Evolutionary conservation across 495 filamentous ascomycete genomes (phyloP).

Genomic region (Wilcoxina mikolae): DNA sequence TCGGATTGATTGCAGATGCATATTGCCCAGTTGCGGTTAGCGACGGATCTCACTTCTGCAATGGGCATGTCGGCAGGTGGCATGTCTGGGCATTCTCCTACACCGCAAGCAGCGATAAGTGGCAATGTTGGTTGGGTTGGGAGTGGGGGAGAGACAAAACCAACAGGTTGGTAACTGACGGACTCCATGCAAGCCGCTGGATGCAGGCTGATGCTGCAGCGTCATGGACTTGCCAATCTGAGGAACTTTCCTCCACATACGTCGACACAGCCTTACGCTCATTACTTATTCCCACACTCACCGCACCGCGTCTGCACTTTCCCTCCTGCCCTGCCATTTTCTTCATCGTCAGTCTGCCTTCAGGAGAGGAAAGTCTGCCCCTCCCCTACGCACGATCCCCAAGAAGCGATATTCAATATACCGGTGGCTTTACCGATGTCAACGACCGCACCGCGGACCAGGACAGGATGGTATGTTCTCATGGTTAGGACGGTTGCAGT

Average conservation of each 20-base stretch:
- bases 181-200: too few species aligned
- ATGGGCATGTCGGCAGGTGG: not conserved
- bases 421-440: not conserved
- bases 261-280: not conserved
- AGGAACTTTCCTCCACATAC: not conserved
- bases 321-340: not conserved
- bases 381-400: not conserved
- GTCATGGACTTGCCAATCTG: not conserved
- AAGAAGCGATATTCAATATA: too few species aligned
- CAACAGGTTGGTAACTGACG: not conserved
- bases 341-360: not conserved
- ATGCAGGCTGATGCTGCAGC: too few species aligned
- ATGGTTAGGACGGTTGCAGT: not conserved
- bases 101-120: not conserved
- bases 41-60: not conserved
- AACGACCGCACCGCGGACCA: conserved; percentile 2
- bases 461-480: conserved; percentile 4
- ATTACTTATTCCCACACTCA: not conserved
- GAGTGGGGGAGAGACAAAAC: not conserved
- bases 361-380: not conserved
- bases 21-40: not conserved
- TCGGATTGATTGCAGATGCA: not conserved
- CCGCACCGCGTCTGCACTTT: conserved; percentile 1
- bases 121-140: not conserved
- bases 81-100: not conserved